Evolutionary conservation across 352 stramenopile genomes (phyloP).

Genomic region (Phytophthora idaei): DNA sequence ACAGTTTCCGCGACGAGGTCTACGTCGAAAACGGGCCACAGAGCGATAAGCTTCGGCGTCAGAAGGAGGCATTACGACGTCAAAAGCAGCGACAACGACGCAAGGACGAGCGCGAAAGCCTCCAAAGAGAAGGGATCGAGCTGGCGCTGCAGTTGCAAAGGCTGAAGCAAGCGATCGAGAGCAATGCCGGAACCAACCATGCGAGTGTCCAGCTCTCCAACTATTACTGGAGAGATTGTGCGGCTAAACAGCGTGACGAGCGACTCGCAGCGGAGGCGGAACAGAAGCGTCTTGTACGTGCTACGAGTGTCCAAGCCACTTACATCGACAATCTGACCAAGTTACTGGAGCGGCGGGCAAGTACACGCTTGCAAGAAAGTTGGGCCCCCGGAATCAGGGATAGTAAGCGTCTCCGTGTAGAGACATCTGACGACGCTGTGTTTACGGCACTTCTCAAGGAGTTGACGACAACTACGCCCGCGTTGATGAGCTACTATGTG

Average conservation of each 20-base stretch:
- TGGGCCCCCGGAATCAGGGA: not conserved
- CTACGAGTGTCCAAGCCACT: not conserved
- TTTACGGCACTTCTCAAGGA: slow-evolving; percentile 1
- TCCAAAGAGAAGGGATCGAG: not conserved
- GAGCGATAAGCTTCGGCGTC: not conserved
- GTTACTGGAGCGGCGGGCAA: not conserved
- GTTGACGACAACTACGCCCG: slow-evolving; percentile 12
- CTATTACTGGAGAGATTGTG: slow-evolving; percentile 16
- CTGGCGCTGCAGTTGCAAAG: not conserved
- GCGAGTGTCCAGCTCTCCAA: slow-evolving; percentile 1
- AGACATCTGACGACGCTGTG: not conserved
- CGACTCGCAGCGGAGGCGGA: slow-evolving; percentile 2
- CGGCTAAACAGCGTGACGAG: not conserved
- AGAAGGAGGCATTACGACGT: not conserved
- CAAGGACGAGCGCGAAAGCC: not conserved
- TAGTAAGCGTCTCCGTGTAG: not conserved
- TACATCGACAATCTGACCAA: slow-evolving; percentile 13
- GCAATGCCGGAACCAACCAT: not conserved
- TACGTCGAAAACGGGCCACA: not conserved
- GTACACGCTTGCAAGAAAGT: not conserved
- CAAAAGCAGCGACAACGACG: slow-evolving; percentile 1
- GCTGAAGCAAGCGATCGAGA: slow-evolving; percentile 1
- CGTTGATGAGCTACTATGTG: slow-evolving; percentile 11
- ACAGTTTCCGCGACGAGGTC: not conserved
- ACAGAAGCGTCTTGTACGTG: slow-evolving; percentile 7